Base-by-base conservation (phyloP, 257 asterid genomes). In the Solanum bulbocastanum region DNA sequence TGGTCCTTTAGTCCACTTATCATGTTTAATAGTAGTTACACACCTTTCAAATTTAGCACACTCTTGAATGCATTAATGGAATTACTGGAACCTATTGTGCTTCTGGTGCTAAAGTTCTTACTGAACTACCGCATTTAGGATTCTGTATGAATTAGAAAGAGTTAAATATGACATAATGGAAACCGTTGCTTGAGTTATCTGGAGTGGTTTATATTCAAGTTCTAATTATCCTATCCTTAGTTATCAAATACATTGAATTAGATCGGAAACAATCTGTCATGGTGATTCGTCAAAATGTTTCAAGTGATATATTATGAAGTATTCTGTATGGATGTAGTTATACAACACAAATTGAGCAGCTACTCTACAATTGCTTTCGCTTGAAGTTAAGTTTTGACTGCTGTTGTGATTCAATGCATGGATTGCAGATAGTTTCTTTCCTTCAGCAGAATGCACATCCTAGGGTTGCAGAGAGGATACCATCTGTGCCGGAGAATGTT, bases 371-470 rank as follows among this genome's bases (percentile, higher is more conserved):
- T 71, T 22, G 32, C 6, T 44, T 81, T 44, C 5, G 3, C 66
- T 86, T 84, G 30, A 35, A 10, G 42, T 18, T 79, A 49, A 68
- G 36, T 11, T 89, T 89, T 69, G 81, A 22, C 69, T 32, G 46
- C 10, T 71, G 37, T 35, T 30, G 39, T 69, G 36, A 52, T 81
- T 79, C 44, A 36, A 18, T 62, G 78, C 84, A 84, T 85, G 91
- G 84, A 83, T 86, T 94, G 96, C 96, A 97, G 99, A 97, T 97
- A 89, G 89, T 97, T 84, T 91, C 95, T 72, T 97, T 97, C 91
- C 98, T 96, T 88, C 99, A 97, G 92, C 98, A 97, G 93, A 97
- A 97, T 88, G 98, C 98, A 35, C 99, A 97, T 93, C 98, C 99
- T 87, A 94, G 99, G 89, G 98, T 95, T 83, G 96, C 98, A 2